Evolutionary conservation across 2,329 filamentous ascomycete genomes (phyloP).

Genomic region (Fusarium hostae): DNA sequence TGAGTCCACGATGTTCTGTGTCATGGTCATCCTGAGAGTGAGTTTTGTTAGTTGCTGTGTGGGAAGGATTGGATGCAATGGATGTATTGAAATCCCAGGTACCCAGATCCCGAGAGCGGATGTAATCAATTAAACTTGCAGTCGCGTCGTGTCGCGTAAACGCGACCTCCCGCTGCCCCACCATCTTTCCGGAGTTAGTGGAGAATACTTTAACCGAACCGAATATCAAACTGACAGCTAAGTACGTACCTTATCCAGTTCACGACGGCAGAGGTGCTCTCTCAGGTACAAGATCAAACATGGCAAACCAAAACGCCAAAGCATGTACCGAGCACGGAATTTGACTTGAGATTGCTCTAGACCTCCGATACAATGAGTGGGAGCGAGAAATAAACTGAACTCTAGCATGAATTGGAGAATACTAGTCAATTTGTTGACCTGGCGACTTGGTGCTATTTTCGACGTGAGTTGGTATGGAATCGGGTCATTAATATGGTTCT

Average conservation of each 20-base stretch:
- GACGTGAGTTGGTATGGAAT: neutral
- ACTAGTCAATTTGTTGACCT: neutral
- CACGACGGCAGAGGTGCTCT: neutral
- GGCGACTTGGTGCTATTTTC: neutral
- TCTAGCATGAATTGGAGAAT: neutral
- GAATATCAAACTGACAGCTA: neutral
- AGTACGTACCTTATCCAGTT: neutral
- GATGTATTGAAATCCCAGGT: neutral
- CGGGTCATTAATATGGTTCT: neutral
- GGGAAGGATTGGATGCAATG: neutral
- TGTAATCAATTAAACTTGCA: slow-evolving; percentile 34
- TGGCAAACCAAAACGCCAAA: neutral
- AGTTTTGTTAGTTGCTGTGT: neutral
- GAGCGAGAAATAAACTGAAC: neutral
- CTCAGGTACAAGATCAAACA: neutral
- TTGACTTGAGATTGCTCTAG: neutral
- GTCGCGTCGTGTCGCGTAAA: slow-evolving; percentile 22
- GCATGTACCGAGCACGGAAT: neutral
- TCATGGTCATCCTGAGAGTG: slow-evolving; percentile 30
- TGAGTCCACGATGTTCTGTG: slow-evolving; percentile 13
- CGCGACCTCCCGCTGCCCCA: slow-evolving; percentile 16
- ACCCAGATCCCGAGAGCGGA: neutral
- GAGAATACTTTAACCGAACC: slow-evolving; percentile 7
- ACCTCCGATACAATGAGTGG: neutral
- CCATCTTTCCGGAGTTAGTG: neutral